Conservation (phyloP, 139 green algal species). For the Chlorella sorokiniana region DNA sequence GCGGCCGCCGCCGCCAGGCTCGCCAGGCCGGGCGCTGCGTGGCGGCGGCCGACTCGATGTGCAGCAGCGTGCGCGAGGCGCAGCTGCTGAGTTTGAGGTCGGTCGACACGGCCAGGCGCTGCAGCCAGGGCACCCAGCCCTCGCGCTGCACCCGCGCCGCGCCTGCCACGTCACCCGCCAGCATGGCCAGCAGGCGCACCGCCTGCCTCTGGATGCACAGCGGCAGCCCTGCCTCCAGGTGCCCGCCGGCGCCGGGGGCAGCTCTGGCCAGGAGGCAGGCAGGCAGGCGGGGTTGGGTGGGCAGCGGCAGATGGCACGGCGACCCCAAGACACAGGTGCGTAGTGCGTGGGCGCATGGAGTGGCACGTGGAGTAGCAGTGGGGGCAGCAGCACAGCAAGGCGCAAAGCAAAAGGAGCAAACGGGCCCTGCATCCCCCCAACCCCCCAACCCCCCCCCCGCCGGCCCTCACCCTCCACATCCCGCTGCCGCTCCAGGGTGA, state of each 20-base stretch:
- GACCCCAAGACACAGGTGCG: no score
- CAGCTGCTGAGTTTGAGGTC: conserved; percentile 73
- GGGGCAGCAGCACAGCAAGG: no score
- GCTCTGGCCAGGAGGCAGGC: background rate
- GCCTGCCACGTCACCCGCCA: conserved; percentile 50
- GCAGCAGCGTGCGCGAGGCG: conserved; percentile 66
- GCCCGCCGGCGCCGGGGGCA: background rate
- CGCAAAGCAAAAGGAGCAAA: no score
- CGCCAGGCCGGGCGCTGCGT: conserved; percentile 8
- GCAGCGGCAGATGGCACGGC: no score
- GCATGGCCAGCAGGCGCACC: conserved; percentile 65
- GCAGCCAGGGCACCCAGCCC: conserved; percentile 64
- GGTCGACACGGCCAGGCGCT: conserved; percentile 34
- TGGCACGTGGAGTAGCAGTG: no score
- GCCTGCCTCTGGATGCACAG: conserved; percentile 23
- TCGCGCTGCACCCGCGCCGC: conserved; percentile 17
- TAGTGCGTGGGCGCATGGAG: background rate
- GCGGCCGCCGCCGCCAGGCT: background rate
- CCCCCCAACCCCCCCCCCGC: no score
- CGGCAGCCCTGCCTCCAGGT: background rate
- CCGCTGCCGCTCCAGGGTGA: conserved; percentile 43
- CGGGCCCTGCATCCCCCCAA: no score
- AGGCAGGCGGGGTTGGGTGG: background rate
- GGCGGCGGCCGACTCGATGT: conserved; percentile 56
- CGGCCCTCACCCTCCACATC: conserved; percentile 3